phyloP scores from a whole-genome alignment of 495 filamentous ascomycete genomes.

The Penicillium tannophilum region DNA sequence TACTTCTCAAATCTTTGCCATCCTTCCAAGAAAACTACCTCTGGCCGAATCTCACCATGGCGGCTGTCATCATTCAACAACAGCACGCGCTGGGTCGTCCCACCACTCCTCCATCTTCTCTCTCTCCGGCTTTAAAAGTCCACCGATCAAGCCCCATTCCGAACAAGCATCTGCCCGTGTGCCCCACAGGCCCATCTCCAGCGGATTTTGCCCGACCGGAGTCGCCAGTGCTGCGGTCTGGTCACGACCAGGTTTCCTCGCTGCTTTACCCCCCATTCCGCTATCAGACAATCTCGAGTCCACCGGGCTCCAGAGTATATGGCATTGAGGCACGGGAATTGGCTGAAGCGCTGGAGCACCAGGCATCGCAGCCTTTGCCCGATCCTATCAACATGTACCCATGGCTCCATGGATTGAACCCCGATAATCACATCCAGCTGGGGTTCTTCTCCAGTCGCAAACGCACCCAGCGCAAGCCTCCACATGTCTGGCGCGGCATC shows the following conservation, averaged over 20 bases:
- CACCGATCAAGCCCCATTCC: conserved; percentile 66
- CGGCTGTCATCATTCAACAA: conserved; percentile 54
- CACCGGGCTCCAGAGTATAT: conserved; percentile 61
- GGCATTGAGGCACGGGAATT: conserved; percentile 70
- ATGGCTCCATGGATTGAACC: conserved; percentile 97
- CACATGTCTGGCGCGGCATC: conserved; percentile 76
- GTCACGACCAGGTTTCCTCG: conserved; percentile 57
- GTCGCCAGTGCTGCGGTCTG: conserved; percentile 34
- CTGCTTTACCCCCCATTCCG: conserved; percentile 69
- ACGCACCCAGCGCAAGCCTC: conserved; percentile 70
- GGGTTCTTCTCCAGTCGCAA: conserved; percentile 83
- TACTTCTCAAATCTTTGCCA: neutral
- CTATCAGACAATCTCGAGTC: conserved; percentile 56
- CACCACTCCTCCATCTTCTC: conserved; percentile 45
- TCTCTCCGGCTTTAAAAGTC: conserved; percentile 42
- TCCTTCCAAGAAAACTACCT: conserved; percentile 1
- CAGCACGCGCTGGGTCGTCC: conserved; percentile 48
- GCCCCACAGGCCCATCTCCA: conserved; percentile 75
- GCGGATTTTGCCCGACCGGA: conserved; percentile 55
- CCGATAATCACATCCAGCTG: conserved; percentile 82
- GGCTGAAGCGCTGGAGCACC: conserved; percentile 70
- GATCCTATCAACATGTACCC: conserved; percentile 85
- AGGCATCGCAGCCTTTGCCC: conserved; percentile 76
- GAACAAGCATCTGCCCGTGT: conserved; percentile 86
- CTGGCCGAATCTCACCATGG: conserved; percentile 38